Percentiles rank a stretch among this genome's conserved stretches.
These are phyloP conservation scores for Aristolochia fimbriata DNA, from an alignment of 164 flowering plant species.

Conservation along the genomic window DNA sequence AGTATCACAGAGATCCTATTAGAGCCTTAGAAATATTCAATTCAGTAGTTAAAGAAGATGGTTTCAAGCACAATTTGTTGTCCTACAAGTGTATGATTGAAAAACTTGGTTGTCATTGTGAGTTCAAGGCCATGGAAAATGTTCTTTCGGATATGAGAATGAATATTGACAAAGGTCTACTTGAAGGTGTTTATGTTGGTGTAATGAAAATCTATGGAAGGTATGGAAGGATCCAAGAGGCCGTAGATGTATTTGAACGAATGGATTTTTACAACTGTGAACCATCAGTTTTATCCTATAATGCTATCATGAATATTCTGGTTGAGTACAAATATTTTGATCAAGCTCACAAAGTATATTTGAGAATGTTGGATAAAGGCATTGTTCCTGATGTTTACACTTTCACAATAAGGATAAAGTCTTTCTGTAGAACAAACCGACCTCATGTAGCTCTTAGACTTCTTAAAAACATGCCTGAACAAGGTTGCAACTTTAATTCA, in stretches of 20 bases:
- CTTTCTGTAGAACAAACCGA: slow-evolving; percentile 65
- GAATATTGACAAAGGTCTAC: slow-evolving; percentile 37
- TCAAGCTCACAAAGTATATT: slow-evolving; percentile 80
- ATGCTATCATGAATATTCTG: slow-evolving; percentile 74
- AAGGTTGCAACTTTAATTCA: slow-evolving; percentile 57
- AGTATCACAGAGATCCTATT: slow-evolving; percentile 57
- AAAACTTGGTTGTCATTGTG: slow-evolving; percentile 60
- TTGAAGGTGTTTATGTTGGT: slow-evolving; percentile 71
- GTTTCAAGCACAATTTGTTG: slow-evolving; percentile 62
- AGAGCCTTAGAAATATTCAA: slow-evolving; percentile 76
- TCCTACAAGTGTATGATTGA: slow-evolving; percentile 73
- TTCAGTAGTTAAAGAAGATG: slow-evolving; percentile 51
- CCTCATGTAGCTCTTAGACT: slow-evolving; percentile 80
- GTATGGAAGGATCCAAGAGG: slow-evolving; percentile 66
- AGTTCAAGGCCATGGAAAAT: slow-evolving; percentile 67
- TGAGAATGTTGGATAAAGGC: slow-evolving; percentile 63
- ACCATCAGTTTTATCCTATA: slow-evolving; percentile 59
- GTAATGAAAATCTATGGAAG: slow-evolving; percentile 64
- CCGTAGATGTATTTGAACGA: slow-evolving; percentile 74
- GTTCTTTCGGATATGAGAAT: slow-evolving; percentile 51
- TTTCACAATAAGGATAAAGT: slow-evolving; percentile 77
- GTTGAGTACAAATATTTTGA: slow-evolving; percentile 53
- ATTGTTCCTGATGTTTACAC: slow-evolving; percentile 75
- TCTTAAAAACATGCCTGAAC: slow-evolving; percentile 57
- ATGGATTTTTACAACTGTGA: slow-evolving; percentile 79